Evolutionary conservation across 805 yeast species (phyloP), one percentile per base, ranked within the genome.

Genomic region (Ogataea parapolymorpha): DNA sequence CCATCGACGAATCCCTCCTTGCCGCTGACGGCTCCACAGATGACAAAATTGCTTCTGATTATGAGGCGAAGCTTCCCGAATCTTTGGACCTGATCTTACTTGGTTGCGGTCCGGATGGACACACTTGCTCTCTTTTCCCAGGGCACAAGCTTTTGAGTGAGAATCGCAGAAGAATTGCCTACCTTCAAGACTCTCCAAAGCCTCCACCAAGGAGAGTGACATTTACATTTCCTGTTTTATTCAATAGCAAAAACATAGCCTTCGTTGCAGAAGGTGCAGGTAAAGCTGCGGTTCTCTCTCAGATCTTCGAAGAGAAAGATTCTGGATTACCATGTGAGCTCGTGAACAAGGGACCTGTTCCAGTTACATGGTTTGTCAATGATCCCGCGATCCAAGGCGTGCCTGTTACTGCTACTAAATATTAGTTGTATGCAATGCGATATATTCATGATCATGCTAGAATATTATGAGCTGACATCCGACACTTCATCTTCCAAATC

Each of bases 41-140:
- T 40, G 73, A 72, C 31, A 71, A 66, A 31, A 77, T 85, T 52
- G 89, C 95, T 4, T 50, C 57, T 13, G 81, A 75, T 34, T 89
- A 89, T 62, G 82, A 75, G 49, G 45, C 68, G 1, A 66, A 70
- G 31, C 63, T 89, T 38, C 87, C 91, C 8, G 58, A 53, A 16
- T 56, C 62, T 6, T 56, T 81, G 22, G 95, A 89, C 62, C 67
- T 88, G 53, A 67, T 89, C 16, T 67, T 88, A 41, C 71, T 89
- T 48, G 97, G 97, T 16, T 85, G 93, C 61, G 97, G 97, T 6
- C 96, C 96, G 26, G 97, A 89, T 57, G 97, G 96, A 27, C 97
- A 89, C 63, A 89, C 96, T 5, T 86, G 95, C 67, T 89, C 96
- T 1, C 70, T 89, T 48, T 89, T 89, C 76, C 96, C 96, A 10